A percentile compares a stretch with the other conserved stretches of the same genome.
Conservation (phyloP, 805 yeast species). For the Pichia phayaonensis region DNA sequence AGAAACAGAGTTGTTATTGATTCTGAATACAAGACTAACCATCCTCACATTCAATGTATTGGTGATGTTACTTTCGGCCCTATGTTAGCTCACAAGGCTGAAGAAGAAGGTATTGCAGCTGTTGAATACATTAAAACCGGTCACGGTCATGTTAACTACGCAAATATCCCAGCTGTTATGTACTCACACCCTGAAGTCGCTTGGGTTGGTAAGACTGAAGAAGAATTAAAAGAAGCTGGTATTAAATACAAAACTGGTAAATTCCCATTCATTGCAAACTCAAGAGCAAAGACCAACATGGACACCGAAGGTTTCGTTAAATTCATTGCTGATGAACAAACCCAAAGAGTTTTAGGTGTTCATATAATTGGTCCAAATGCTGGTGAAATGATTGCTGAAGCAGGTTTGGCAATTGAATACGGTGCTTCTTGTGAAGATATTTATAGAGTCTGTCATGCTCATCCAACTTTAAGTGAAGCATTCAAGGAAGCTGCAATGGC, state of each 20-base stretch:
- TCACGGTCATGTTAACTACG: slow-evolving; percentile 97
- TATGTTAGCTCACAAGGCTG: slow-evolving; percentile 99
- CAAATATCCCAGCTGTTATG: slow-evolving; percentile 97
- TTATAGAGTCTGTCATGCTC: slow-evolving; percentile 97
- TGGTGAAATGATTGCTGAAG: slow-evolving; percentile 99
- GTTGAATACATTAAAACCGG: slow-evolving; percentile 90
- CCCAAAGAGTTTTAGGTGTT: slow-evolving; percentile 92
- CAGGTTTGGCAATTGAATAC: slow-evolving; percentile 93
- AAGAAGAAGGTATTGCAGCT: slow-evolving; percentile 99
- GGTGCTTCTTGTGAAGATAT: slow-evolving; percentile 98
- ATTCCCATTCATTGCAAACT: slow-evolving; percentile 98
- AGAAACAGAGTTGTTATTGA: slow-evolving; percentile 92
- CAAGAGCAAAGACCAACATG: slow-evolving; percentile 96
- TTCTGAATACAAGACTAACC: slow-evolving; percentile 85
- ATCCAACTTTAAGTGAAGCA: slow-evolving; percentile 96
- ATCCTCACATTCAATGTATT: slow-evolving; percentile 89
- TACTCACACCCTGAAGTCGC: slow-evolving; percentile 99
- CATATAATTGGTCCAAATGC: slow-evolving; percentile 98
- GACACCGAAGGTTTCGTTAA: slow-evolving; percentile 98
- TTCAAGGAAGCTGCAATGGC: slow-evolving; percentile 97
- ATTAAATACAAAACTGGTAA: slow-evolving; percentile 90
- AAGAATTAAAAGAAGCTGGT: slow-evolving; percentile 55
- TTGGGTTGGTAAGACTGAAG: slow-evolving; percentile 95
- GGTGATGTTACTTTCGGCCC: slow-evolving; percentile 99
- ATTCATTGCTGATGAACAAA: slow-evolving; percentile 91